Percentiles rank a stretch among this genome's conserved stretches.
phyloP scores from a whole-genome alignment of 495 filamentous ascomycete species.

The Choiromyces venosus region DNA sequence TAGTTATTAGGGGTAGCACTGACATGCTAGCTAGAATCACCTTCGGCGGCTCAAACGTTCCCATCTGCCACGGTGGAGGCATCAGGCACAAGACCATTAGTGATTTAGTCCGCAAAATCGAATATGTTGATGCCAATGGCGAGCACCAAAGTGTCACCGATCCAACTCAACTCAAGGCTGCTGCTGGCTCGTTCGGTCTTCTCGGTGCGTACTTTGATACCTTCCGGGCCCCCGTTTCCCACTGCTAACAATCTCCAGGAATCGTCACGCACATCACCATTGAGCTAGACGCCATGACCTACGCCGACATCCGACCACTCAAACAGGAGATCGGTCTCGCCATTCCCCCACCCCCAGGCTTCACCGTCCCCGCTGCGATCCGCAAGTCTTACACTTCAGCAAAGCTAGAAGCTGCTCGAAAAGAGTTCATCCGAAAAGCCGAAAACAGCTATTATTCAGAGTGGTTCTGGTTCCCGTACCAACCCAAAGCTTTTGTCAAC shows the following conservation, averaged over 20 bases:
- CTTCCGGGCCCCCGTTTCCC: neutral
- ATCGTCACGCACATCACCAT: constrained; percentile 54
- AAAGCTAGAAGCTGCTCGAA: constrained; percentile 40
- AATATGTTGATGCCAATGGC: constrained; percentile 53
- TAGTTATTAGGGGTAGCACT: neutral
- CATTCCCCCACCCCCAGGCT: constrained; percentile 47
- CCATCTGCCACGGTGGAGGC: constrained; percentile 53
- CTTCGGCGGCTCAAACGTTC: constrained; percentile 50
- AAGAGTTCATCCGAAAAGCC: constrained; percentile 44
- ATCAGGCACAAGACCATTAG: constrained; percentile 47
- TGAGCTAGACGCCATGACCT: constrained; percentile 51
- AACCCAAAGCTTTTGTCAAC: constrained; percentile 49
- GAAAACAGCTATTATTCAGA: constrained; percentile 49
- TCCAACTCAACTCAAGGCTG: constrained; percentile 46
- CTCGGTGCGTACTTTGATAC: constrained; percentile 40
- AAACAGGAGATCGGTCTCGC: constrained; percentile 48
- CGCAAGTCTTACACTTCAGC: constrained; percentile 39
- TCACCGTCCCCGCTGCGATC: constrained; percentile 47
- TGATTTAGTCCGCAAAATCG: constrained; percentile 49
- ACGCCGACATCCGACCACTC: constrained; percentile 48
- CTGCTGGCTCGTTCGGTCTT: constrained; percentile 52
- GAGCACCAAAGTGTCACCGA: constrained; percentile 47
- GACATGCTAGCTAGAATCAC: constrained; percentile 44
- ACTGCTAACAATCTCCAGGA: constrained; percentile 4
- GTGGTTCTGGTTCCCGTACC: constrained; percentile 55